Base-by-base conservation (phyloP, 2,329 filamentous ascomycete genomes). In the Rhexocercosporidium sp. region DNA sequence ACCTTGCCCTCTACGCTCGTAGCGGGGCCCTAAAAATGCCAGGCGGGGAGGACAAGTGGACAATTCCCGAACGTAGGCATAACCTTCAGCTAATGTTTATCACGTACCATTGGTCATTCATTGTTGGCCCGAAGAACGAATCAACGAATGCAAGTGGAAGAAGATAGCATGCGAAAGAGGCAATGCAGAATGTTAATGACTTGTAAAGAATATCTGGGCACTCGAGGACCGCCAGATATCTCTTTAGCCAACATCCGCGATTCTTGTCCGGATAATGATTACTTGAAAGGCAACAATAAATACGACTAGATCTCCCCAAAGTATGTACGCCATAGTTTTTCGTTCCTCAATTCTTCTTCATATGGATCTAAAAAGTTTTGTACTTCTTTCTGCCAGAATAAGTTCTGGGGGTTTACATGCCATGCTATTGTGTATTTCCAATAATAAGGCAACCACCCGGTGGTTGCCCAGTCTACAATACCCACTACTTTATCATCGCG, bases 381-480 rank as follows among this genome's bases (percentile, higher is more conserved):
- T 66, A 81, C 76, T 65, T 81, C 75, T 60, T 78, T 56, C 27
- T 56, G 44, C 44, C 16, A 47, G 4, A 47, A 54, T 18, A 47
- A 2, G 20, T 47, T 81, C 11, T 75, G 71, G 3, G 75, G 78
- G 66, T 82, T 83, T 29, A 80, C 81, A 72, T 81, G 75, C 66
- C 74, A 77, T 1, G 79, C 76, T 64, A 73, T 76, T 29, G 77
- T 75, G 70, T 80, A 81, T 70, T 81, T 79, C 79, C 77, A 81
- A 69, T 81, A 81, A 22, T 64, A 74, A 29, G 78, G 79, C 69
- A 78, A 79, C 78, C 77, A 81, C 34, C 78, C 78, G n/a, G 78
- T 73, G 54, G 66, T 77, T 64, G 81, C 80, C 80, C 78, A 82
- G 73, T 81, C 79, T 59, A 82, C 75, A n/a, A 82, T 77, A 2